Percentiles rank a stretch among this genome's conserved stretches.
phyloP scores from a whole-genome alignment of 371 early-diverging fungal genomes.

The Mucor plumbeus region DNA sequence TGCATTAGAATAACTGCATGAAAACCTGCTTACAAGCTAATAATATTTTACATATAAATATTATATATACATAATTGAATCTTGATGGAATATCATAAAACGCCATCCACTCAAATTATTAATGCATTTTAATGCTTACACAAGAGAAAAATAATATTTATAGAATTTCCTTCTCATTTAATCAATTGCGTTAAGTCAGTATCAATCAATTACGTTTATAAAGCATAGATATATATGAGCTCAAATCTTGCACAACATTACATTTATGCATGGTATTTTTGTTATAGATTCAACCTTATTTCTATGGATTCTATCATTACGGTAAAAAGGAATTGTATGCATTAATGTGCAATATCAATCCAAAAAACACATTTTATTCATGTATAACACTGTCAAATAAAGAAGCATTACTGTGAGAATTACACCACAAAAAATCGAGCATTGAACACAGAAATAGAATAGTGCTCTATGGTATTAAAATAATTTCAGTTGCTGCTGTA shows the following conservation, averaged over 20 bases:
- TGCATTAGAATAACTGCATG: not conserved
- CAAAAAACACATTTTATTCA: not conserved
- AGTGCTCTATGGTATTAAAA: not conserved
- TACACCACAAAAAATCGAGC: not conserved
- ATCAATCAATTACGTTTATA: not conserved
- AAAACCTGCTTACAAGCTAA: no score
- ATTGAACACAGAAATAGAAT: not conserved
- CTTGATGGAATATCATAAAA: not conserved
- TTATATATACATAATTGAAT: not conserved
- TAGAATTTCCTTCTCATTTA: not conserved
- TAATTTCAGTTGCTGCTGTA: not conserved
- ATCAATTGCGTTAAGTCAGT: no score
- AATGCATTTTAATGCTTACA: conserved; percentile 5
- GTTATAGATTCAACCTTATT: not conserved
- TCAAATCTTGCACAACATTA: not conserved
- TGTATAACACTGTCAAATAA: not conserved
- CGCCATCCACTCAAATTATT: not conserved
- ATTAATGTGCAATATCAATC: no score
- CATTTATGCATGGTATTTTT: conserved; percentile 1
- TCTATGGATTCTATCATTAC: not conserved
- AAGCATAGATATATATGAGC: not conserved
- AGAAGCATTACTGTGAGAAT: not conserved
- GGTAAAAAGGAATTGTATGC: not conserved
- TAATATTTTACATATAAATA: no score
- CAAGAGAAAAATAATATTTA: not conserved